Conservation (phyloP, 2,329 filamentous ascomycete species). For the Aureobasidium uvarum region DNA sequence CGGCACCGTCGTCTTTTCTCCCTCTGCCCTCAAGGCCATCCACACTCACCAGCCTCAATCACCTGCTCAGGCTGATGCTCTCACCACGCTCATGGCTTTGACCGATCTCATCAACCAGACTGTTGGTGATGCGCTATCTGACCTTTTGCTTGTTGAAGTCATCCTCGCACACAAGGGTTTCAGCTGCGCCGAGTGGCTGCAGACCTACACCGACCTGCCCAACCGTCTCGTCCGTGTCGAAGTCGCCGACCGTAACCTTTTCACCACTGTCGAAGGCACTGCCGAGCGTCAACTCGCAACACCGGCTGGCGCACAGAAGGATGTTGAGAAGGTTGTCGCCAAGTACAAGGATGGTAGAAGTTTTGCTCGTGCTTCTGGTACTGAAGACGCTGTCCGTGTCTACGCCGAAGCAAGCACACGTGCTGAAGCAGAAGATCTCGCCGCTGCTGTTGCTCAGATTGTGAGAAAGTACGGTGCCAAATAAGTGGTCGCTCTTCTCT, state of each 20-base stretch:
- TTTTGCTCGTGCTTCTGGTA: conserved; percentile 90
- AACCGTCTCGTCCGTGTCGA: conserved; percentile 94
- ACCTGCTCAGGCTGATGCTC: conserved; percentile 83
- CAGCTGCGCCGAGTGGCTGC: conserved; percentile 85
- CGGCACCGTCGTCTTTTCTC: conserved; percentile 92
- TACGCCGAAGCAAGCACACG: conserved; percentile 74
- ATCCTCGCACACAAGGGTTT: conserved; percentile 94
- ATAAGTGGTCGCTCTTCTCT: neutral
- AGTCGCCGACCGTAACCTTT: conserved; percentile 81
- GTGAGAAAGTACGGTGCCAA: conserved; percentile 27
- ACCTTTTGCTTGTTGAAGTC: conserved; percentile 93
- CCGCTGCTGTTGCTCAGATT: conserved; percentile 27
- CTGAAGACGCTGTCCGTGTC: conserved; percentile 92
- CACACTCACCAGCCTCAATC: conserved; percentile 78
- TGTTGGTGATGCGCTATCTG: conserved; percentile 91
- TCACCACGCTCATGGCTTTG: conserved; percentile 79
- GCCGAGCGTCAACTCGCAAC: conserved; percentile 84
- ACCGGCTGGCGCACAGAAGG: conserved; percentile 73
- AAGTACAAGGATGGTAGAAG: conserved; percentile 88
- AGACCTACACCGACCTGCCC: conserved; percentile 89
- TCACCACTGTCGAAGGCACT: conserved; percentile 73
- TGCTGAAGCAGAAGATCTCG: conserved; percentile 29
- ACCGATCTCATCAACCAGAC: conserved; percentile 97
- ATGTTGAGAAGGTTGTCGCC: conserved; percentile 82
- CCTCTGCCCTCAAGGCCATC: conserved; percentile 76